Percentiles rank a stretch among this genome's conserved stretches.
Evolutionary conservation across 2,329 filamentous ascomycete genomes (phyloP).

Genomic region (Exophiala mesophila): DNA sequence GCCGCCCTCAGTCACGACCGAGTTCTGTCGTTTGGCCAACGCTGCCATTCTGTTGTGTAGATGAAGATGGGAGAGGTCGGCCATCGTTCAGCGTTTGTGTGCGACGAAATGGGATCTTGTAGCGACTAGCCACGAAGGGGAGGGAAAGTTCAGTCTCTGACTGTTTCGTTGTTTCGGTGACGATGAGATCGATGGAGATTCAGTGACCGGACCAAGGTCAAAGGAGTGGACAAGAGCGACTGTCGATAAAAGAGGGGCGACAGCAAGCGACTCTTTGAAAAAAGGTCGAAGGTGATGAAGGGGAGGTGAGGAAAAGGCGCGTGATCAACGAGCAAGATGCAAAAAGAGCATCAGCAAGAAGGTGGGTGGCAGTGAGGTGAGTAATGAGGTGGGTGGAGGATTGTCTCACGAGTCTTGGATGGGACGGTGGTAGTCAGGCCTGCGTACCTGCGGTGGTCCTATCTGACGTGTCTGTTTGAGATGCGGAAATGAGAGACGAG

Average conservation of each 20-base stretch:
- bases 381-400: slow-evolving; percentile 7
- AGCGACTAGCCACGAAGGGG: too few species aligned
- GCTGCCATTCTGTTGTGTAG: slow-evolving; percentile 19
- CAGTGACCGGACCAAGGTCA: too few species aligned
- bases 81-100: too few species aligned
- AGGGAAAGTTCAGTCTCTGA: too few species aligned
- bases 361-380: neutral
- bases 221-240: slow-evolving; percentile 22
- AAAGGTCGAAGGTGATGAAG: slow-evolving; percentile 13
- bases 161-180: too few species aligned
- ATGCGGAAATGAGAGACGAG: neutral
- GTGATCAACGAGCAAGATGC: slow-evolving; percentile 8
- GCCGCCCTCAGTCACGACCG: slow-evolving; percentile 19
- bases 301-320: slow-evolving; percentile 17
- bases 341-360: slow-evolving; percentile 1
- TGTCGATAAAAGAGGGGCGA: slow-evolving; percentile 35
- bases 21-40: slow-evolving; percentile 21
- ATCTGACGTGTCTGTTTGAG: too few species aligned
- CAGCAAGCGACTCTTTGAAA: slow-evolving; percentile 28
- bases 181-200: too few species aligned
- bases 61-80: slow-evolving; percentile 8
- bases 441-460: neutral
- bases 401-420: too few species aligned
- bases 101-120: too few species aligned
- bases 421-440: neutral